phyloP scores from a whole-genome alignment of 2,329 filamentous ascomycete genomes.

The Beauveria sp. region DNA sequence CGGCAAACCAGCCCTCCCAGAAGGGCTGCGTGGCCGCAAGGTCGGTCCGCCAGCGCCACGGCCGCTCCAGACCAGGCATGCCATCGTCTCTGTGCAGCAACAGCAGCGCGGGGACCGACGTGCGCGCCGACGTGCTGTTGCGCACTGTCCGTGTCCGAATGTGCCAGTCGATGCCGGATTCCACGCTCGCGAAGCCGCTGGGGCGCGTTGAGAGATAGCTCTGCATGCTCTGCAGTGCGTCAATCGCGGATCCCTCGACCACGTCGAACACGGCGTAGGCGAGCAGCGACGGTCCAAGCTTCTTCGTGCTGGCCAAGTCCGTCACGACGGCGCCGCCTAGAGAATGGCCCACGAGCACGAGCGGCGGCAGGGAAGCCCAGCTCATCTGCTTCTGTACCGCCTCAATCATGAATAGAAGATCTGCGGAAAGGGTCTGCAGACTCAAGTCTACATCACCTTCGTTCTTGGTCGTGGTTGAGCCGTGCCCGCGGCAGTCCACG shows the following conservation, averaged over 20 bases:
- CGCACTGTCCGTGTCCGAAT: slow-evolving; percentile 80
- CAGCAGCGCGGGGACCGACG: slow-evolving; percentile 72
- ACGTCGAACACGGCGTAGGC: slow-evolving; percentile 91
- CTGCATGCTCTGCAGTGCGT: slow-evolving; percentile 90
- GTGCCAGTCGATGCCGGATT: slow-evolving; percentile 89
- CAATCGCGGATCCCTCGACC: slow-evolving; percentile 91
- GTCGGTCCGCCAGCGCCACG: slow-evolving; percentile 83
- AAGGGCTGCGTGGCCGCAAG: slow-evolving; percentile 77
- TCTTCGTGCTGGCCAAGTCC: slow-evolving; percentile 63
- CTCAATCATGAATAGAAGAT: slow-evolving; percentile 63
- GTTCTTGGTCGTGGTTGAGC: slow-evolving; percentile 51
- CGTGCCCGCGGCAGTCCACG: slow-evolving; percentile 81
- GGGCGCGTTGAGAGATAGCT: slow-evolving; percentile 81
- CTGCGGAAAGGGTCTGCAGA: slow-evolving; percentile 63
- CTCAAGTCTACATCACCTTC: slow-evolving; percentile 52
- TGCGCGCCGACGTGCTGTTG: slow-evolving; percentile 73
- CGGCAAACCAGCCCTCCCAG: slow-evolving; percentile 91
- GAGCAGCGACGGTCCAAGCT: slow-evolving; percentile 60
- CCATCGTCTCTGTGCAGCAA: not conserved
- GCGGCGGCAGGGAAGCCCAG: slow-evolving; percentile 66
- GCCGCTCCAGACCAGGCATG: slow-evolving; percentile 29
- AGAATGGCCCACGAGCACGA: slow-evolving; percentile 84
- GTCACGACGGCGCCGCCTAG: slow-evolving; percentile 88
- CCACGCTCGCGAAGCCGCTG: slow-evolving; percentile 64
- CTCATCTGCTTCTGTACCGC: slow-evolving; percentile 60